Conservation (phyloP, 2,329 filamentous ascomycete species). For the Teratosphaeria viscida region DNA sequence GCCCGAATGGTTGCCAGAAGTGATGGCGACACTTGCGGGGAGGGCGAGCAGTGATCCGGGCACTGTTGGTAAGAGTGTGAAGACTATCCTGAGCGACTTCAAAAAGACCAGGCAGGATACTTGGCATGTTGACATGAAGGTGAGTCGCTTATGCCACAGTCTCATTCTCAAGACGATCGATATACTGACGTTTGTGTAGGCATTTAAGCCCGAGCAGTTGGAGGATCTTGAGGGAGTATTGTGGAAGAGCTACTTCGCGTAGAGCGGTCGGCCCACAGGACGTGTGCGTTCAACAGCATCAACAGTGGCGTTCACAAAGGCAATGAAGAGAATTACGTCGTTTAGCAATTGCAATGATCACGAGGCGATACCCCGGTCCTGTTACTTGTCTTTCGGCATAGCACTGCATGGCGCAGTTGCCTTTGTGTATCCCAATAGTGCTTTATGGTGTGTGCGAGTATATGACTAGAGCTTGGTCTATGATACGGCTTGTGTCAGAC, state of each 20-base stretch:
- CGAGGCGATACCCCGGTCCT: not conserved
- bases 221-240: constrained; percentile 92
- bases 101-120: constrained; percentile 99
- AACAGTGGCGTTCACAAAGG: not conserved
- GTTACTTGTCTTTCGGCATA: not conserved
- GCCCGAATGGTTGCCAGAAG: constrained; percentile 85
- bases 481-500: not conserved
- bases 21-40: constrained; percentile 73
- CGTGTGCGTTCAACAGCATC: not conserved
- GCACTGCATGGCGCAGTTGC: not conserved
- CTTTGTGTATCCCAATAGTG: not conserved
- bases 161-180: not conserved
- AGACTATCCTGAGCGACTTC: constrained; percentile 88
- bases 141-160: constrained; percentile 36
- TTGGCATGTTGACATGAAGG: constrained; percentile 96
- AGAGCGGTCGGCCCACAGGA: not conserved
- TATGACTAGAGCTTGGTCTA: not conserved
- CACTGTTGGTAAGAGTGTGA: constrained; percentile 90
- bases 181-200: constrained; percentile 33
- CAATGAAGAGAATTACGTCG: not conserved
- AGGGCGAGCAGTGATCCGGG: constrained; percentile 81
- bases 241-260: constrained; percentile 99
- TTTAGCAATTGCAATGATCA: not conserved
- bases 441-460: not conserved
- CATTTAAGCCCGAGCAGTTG: constrained; percentile 81